These are phyloP conservation scores for Epichloe gansuensis DNA, from an alignment of 2,329 filamentous ascomycete genomes.

Conservation along the genomic window DNA sequence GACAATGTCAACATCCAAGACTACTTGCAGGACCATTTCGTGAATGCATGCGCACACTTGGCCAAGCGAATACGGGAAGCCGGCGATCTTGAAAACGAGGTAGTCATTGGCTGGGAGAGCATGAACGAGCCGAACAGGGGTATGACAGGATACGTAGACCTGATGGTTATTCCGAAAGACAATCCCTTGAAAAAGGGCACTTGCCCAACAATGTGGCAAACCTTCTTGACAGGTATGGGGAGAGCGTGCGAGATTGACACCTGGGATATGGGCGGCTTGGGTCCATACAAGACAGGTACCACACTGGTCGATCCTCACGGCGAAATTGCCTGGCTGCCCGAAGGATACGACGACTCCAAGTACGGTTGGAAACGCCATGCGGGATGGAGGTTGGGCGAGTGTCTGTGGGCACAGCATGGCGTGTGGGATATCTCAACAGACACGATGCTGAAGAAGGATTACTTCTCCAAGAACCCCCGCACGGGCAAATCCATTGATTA, in stretches of 20 bases:
- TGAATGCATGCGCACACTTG: slow-evolving; percentile 67
- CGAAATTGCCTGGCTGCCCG: slow-evolving; percentile 68
- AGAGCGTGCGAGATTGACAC: slow-evolving; percentile 79
- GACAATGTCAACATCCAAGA: slow-evolving; percentile 94
- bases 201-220: slow-evolving; percentile 87
- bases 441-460: slow-evolving; percentile 67
- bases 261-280: slow-evolving; percentile 88
- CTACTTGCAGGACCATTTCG: slow-evolving; percentile 78
- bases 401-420: slow-evolving; percentile 92
- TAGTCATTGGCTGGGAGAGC: slow-evolving; percentile 91
- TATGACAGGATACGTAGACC: slow-evolving; percentile 68
- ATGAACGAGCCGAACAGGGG: slow-evolving; percentile 92
- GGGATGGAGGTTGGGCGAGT: slow-evolving; percentile 85
- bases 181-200: slow-evolving; percentile 89
- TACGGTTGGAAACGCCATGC: slow-evolving; percentile 87
- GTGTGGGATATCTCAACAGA: slow-evolving; percentile 81
- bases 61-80: slow-evolving; percentile 79
- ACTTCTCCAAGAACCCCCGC: slow-evolving; percentile 68
- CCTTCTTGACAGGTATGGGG: slow-evolving; percentile 82
- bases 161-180: slow-evolving; percentile 69
- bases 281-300: slow-evolving; percentile 78
- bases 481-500: slow-evolving; percentile 67
- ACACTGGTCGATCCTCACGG: slow-evolving; percentile 80
- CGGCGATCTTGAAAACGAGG: slow-evolving; percentile 72
- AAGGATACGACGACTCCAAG: slow-evolving; percentile 69